Evolutionary conservation across 2,329 filamentous ascomycete species (phyloP).

Genomic region (Nannizzia gypsea): DNA sequence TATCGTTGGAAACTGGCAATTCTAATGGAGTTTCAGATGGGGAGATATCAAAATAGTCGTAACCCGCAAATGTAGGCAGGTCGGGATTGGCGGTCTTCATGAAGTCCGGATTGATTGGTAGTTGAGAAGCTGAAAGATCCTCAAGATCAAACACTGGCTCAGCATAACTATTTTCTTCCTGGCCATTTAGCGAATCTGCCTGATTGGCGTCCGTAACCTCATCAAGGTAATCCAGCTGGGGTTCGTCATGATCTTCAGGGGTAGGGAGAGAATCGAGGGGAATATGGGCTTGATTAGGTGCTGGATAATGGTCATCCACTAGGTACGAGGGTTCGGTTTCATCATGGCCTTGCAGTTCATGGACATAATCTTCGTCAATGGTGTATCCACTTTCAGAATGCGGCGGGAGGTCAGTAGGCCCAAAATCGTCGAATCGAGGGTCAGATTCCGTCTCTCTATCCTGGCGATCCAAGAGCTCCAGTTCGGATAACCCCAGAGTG

Average conservation of each 20-base stretch:
- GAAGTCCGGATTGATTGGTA: constrained; percentile 3
- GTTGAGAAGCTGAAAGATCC: constrained; percentile 3
- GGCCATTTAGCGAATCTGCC: neutral
- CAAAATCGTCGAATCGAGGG: neutral
- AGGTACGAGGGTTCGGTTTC: neutral
- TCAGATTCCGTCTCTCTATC: neutral
- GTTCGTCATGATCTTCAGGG: neutral
- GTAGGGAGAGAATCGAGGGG: neutral
- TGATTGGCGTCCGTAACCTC: neutral
- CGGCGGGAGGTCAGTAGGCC: neutral
- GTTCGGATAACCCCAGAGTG: neutral
- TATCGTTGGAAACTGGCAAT: neutral
- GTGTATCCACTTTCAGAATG: neutral
- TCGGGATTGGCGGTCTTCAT: neutral
- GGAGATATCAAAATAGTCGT: neutral
- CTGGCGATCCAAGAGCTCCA: neutral
- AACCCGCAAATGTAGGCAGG: neutral
- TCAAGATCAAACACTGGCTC: neutral
- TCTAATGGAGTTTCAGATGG: neutral
- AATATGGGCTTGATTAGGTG: neutral
- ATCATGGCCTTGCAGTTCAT: neutral
- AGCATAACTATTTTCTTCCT: neutral
- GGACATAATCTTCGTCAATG: neutral
- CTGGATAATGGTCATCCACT: neutral
- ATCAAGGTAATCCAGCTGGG: neutral